Conservation (phyloP, 805 yeast genomes). For the Lipomyces mesembrius region DNA sequence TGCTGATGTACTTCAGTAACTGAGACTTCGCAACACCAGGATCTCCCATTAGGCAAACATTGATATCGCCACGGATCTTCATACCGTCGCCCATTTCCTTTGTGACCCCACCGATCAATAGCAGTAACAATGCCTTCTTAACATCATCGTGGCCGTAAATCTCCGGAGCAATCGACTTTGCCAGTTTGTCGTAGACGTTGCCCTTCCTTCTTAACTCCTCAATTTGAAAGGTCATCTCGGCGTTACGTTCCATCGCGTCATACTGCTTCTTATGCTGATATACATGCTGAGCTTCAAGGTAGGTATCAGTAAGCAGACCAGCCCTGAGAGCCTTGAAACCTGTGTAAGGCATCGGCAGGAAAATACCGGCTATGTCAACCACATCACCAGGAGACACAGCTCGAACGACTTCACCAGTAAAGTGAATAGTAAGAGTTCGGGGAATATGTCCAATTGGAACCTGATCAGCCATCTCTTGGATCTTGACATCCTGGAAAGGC, state of each 20-base stretch:
- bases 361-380: constrained; percentile 91
- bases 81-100: constrained; percentile 95
- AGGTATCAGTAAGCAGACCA: constrained; percentile 92
- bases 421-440: constrained; percentile 78
- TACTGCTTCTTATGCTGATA: constrained; percentile 89
- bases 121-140: constrained; percentile 81
- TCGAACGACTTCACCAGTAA: constrained; percentile 91
- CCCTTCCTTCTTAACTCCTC: constrained; percentile 61
- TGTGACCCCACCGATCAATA: constrained; percentile 93
- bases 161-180: constrained; percentile 95
- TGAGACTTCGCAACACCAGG: constrained; percentile 99
- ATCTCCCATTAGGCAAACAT: constrained; percentile 96
- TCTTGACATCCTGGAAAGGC: constrained; percentile 92
- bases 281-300: constrained; percentile 82
- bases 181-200: constrained; percentile 75
- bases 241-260: constrained; percentile 63
- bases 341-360: constrained; percentile 92
- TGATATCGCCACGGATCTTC: constrained; percentile 96
- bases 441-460: constrained; percentile 99
- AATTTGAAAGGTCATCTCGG: constrained; percentile 61
- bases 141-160: constrained; percentile 93
- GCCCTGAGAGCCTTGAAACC: constrained; percentile 93
- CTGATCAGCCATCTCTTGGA: constrained; percentile 93
- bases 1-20: constrained; percentile 83
- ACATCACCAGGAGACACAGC: constrained; percentile 90